These are phyloP conservation scores for Cercophora sp. DNA, from an alignment of 495 filamentous ascomycete species.

Conservation along the genomic window DNA sequence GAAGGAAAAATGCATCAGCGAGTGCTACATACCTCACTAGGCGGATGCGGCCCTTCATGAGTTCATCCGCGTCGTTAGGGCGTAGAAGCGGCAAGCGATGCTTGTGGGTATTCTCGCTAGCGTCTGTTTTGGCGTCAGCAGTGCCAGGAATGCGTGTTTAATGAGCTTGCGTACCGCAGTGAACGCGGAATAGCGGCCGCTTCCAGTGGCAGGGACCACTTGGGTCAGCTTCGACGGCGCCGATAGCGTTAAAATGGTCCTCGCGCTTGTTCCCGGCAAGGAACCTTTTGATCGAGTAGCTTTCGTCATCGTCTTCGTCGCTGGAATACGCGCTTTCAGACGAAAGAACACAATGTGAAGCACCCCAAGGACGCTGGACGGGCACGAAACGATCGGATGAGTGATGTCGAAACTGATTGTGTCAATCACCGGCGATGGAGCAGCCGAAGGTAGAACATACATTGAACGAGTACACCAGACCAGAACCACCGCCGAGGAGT, in stretches of 20 bases:
- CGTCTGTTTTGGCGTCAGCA: not conserved
- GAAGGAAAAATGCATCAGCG: not conserved
- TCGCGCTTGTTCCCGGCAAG: not conserved
- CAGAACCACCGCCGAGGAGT: not conserved
- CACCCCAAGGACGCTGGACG: not conserved
- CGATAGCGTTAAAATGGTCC: not conserved
- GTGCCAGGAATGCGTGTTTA: too few relatives aligned
- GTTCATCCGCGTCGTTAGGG: not conserved
- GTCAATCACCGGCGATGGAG: not conserved
- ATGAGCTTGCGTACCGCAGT: conserved; percentile 1
- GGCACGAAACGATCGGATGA: not conserved
- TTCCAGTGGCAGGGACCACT: conserved; percentile 3
- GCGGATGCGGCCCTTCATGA: not conserved
- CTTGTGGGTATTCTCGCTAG: not conserved
- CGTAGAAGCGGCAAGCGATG: not conserved
- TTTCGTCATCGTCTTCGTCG: not conserved
- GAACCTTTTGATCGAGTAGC: conserved; percentile 1
- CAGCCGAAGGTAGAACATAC: not conserved
- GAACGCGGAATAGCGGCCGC: not conserved
- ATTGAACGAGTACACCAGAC: conserved; percentile 2
- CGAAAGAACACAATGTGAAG: too few relatives aligned
- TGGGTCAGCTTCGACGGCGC: not conserved
- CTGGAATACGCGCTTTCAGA: too few relatives aligned
- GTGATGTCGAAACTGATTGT: not conserved
- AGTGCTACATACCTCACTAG: not conserved